Conservation (phyloP, 495 filamentous ascomycete genomes). For the Choiromyces venosus region DNA sequence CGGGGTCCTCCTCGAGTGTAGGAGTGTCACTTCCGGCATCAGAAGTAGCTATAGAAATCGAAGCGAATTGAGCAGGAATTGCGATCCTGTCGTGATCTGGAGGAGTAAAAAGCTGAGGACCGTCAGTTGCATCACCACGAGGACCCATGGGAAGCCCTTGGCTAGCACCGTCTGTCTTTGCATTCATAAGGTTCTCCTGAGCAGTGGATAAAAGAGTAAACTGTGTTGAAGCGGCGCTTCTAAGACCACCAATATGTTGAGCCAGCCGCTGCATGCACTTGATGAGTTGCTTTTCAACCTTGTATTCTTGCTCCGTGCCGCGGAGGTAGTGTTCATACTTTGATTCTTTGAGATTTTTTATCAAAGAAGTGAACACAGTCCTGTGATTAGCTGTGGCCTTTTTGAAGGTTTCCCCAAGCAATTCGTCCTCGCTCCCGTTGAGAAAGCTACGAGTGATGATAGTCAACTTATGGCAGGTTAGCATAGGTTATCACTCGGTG, state of each 20-base stretch:
- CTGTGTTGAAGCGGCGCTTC: conserved; percentile 83
- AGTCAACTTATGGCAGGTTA: conserved; percentile 49
- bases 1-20: conserved; percentile 45
- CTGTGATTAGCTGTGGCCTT: conserved; percentile 62
- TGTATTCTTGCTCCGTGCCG: conserved; percentile 77
- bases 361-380: conserved; percentile 63
- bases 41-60: conserved; percentile 40
- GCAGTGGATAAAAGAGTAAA: conserved; percentile 60
- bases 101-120: conserved; percentile 35
- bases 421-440: conserved; percentile 73
- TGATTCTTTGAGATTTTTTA: conserved; percentile 76
- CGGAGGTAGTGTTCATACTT: conserved; percentile 84
- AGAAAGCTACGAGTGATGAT: conserved; percentile 82
- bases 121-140: conserved; percentile 24
- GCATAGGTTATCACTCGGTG: background rate
- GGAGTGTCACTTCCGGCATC: background rate
- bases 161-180: background rate
- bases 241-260: conserved; percentile 84
- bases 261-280: conserved; percentile 79
- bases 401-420: conserved; percentile 58
- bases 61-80: conserved; percentile 32
- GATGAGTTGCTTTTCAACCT: conserved; percentile 70
- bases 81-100: conserved; percentile 42
- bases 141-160: conserved; percentile 5
- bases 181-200: conserved; percentile 10